Conservation (phyloP, 495 filamentous ascomycete genomes). For the Glonium stellatum region DNA sequence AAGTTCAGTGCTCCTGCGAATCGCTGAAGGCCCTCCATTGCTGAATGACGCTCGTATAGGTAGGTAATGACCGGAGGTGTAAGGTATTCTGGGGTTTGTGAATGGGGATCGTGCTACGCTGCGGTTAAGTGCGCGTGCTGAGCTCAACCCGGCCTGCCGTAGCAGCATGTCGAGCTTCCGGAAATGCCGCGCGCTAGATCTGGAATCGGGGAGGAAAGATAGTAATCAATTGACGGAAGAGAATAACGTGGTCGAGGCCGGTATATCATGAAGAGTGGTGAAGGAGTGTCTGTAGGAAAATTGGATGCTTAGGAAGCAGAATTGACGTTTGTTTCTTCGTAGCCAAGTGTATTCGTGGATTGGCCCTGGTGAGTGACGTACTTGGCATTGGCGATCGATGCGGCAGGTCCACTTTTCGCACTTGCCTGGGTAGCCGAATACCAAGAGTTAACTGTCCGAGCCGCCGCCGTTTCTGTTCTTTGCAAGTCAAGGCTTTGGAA, state of each 20-base stretch:
- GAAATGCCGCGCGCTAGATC: not conserved
- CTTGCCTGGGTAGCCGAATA: no score
- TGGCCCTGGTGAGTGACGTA: not conserved
- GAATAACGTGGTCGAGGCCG: not conserved
- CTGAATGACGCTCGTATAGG: conserved; percentile 13
- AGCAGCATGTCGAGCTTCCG: conserved; percentile 10
- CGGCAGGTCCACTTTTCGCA: no score
- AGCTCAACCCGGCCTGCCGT: conserved; percentile 7
- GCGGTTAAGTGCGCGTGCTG: conserved; percentile 13
- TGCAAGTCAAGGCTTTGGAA: no score
- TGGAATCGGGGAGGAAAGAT: not conserved
- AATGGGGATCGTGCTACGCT: conserved; percentile 4
- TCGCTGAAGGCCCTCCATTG: conserved; percentile 16
- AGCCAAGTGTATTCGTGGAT: not conserved
- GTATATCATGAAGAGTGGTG: not conserved
- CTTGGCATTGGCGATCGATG: not conserved
- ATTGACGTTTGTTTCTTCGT: not conserved
- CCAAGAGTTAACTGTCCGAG: no score
- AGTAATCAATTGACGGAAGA: conserved; percentile 14
- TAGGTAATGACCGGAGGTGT: not conserved
- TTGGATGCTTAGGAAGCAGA: not conserved
- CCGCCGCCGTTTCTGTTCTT: no score
- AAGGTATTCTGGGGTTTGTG: not conserved
- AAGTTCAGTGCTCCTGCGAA: conserved; percentile 12
- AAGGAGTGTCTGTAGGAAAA: not conserved